Evolutionary conservation across 2,329 filamentous ascomycete species (phyloP).

Genomic region (Zymoseptoria tritici): DNA sequence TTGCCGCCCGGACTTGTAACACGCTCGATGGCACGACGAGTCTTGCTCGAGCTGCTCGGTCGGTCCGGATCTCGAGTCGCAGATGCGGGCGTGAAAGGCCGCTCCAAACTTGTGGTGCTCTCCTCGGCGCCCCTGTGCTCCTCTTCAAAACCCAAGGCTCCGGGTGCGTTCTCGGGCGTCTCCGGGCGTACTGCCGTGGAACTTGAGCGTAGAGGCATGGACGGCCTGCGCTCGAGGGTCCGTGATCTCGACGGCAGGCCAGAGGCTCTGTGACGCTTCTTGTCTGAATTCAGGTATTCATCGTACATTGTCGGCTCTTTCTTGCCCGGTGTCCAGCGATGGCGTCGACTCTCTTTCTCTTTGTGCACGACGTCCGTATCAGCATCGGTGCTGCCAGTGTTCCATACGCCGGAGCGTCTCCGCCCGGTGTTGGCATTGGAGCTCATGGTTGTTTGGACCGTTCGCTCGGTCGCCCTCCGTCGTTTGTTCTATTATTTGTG

Average conservation of each 20-base stretch:
- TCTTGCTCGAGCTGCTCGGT: conserved; percentile 13
- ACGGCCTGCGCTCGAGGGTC: conserved; percentile 12
- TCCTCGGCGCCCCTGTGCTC: conserved; percentile 15
- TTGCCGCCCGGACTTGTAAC: conserved; percentile 19
- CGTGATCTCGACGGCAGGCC: conserved; percentile 5
- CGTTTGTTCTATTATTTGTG: background rate
- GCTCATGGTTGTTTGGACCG: background rate
- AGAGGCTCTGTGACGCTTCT: conserved; percentile 4
- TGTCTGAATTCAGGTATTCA: conserved; percentile 25
- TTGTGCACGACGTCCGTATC: conserved; percentile 8
- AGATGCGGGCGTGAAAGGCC: conserved; percentile 22
- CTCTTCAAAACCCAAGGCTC: conserved; percentile 5
- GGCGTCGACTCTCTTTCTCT: conserved; percentile 9
- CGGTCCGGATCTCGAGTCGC: conserved; percentile 10
- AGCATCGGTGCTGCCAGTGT: conserved; percentile 1
- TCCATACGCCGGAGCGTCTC: conserved; percentile 17
- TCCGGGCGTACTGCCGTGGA: conserved; percentile 48
- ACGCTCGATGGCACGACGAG: conserved; percentile 6
- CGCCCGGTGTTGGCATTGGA: conserved; percentile 3
- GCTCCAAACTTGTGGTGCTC: conserved; percentile 25
- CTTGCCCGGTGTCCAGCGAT: conserved; percentile 16
- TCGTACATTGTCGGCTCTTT: conserved; percentile 28
- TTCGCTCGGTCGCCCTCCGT: background rate
- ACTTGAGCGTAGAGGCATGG: conserved; percentile 17
- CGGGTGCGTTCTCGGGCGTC: conserved; percentile 49